Evolutionary conservation across 768 basidiomycete species (phyloP), one percentile per base, ranked within the genome.

Genomic region (Mycena venus): DNA sequence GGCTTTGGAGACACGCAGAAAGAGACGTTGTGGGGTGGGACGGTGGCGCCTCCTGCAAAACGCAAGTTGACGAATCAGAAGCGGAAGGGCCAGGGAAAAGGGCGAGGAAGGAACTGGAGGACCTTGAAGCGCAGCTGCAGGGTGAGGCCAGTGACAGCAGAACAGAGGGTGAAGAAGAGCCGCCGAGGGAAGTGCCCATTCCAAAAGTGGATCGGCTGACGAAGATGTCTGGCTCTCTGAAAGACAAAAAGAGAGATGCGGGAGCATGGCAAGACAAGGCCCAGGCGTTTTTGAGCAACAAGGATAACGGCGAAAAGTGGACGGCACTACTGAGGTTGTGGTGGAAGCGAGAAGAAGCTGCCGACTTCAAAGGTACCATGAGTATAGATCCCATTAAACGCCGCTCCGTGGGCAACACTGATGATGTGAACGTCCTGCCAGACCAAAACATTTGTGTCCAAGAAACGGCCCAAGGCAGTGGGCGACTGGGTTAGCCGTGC

Each of bases 11-110:
- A 68, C n/a, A 29, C 67, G 4, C 17, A 58, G 38, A 68, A 58
- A 21, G 67, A 68, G 32, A 68, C 67, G 4, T 34, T 68, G 40
- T 68, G 67, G 67, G 67, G 67, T 2, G 67, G 67, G 3, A 15
- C 67, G 4, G 29, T 32, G 9, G 29, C 55, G 12, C 38, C 66
- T 8, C 25, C 8, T 15, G 40, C 23, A 68, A n/a, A 68, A 25
- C 67, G 67, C 4, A 59, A 58, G 40, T 3, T 40, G 12, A 25
- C n/a, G 25, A 5, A 27, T 9, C 21, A 23, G 47, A 23, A n/a
- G 12, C 4, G 10, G 25, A 56, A 58, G 55, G 56, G 32, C 9
- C 12, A 34, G 21, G n/a, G 32, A 47, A 36, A 21, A 23, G 4
- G 44, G 40, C 25, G 40, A 44, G 19, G 36, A 51, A 56, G 25